A percentile compares a stretch with the other conserved stretches of the same genome.
phyloP scores from a whole-genome alignment of 2,329 filamentous ascomycete genomes.

The Fusarium succisae region DNA sequence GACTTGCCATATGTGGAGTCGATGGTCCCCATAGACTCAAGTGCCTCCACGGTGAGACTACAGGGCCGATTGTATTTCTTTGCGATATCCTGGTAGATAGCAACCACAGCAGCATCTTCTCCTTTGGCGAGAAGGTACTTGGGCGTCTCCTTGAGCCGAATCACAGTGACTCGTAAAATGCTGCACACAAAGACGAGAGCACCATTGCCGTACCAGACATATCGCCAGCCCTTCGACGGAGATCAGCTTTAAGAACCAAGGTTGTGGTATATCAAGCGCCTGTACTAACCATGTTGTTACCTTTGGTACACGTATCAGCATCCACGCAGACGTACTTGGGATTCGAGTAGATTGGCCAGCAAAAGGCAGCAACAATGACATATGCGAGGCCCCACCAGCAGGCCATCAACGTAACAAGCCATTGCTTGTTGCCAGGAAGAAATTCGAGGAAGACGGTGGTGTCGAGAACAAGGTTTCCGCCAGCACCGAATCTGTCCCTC shows the following conservation, averaged over 20 bases:
- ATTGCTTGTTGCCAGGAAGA: background rate
- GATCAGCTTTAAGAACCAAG: background rate
- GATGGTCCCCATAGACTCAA: background rate
- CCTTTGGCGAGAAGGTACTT: background rate
- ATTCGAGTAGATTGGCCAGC: background rate
- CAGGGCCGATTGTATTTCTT: background rate
- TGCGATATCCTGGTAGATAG: background rate
- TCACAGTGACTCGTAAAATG: background rate
- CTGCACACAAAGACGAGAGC: background rate
- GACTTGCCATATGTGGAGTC: background rate
- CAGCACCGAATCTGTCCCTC: background rate
- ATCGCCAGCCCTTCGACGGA: background rate
- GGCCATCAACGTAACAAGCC: background rate
- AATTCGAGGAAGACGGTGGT: background rate
- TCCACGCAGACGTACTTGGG: background rate
- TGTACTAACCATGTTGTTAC: background rate
- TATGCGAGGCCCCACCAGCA: background rate
- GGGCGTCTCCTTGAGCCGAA: background rate
- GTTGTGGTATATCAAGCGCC: accelerated
- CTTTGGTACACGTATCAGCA: background rate
- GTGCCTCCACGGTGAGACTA: background rate
- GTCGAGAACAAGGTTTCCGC: background rate
- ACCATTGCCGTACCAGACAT: background rate
- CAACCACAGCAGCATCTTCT: background rate
- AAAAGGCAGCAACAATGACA: background rate